These are phyloP conservation scores for Fraxinus pennsylvanica DNA, from an alignment of 257 asterid genomes.

Conservation along the genomic window DNA sequence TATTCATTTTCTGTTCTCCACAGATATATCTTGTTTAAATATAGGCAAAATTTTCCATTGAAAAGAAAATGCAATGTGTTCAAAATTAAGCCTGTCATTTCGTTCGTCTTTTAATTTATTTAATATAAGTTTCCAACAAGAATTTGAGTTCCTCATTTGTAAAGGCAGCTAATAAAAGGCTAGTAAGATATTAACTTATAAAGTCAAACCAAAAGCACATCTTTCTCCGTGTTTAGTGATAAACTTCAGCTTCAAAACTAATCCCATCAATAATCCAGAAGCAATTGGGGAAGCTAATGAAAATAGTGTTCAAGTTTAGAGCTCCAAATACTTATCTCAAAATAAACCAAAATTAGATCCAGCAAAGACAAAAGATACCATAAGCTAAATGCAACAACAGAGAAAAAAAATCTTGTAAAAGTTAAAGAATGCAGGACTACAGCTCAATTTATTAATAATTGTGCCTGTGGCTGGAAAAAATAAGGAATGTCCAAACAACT, in stretches of 20 bases:
- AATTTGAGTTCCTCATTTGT: not conserved
- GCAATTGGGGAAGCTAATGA: not conserved
- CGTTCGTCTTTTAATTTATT: not conserved
- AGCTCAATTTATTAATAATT: not conserved
- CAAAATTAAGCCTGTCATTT: not conserved
- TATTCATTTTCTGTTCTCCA: not conserved
- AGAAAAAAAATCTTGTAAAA: not conserved
- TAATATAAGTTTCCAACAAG: not conserved
- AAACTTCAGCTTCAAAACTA: not conserved
- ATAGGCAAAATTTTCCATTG: conserved; percentile 9
- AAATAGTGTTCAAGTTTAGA: not conserved
- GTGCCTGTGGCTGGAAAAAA: not conserved
- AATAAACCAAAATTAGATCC: not conserved
- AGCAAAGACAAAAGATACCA: not conserved
- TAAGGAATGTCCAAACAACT: not conserved
- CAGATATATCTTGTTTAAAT: not conserved
- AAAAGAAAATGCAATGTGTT: conserved; percentile 4
- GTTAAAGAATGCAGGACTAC: not conserved
- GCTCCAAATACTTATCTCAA: not conserved
- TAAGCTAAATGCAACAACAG: not conserved
- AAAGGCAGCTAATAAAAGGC: not conserved
- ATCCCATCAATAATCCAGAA: conserved; percentile 19
- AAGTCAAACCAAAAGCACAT: not conserved
- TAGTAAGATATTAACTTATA: not conserved
- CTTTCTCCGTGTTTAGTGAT: not conserved